Conservation (phyloP, 495 filamentous ascomycete species). For the Chlorociboria aeruginascens region DNA sequence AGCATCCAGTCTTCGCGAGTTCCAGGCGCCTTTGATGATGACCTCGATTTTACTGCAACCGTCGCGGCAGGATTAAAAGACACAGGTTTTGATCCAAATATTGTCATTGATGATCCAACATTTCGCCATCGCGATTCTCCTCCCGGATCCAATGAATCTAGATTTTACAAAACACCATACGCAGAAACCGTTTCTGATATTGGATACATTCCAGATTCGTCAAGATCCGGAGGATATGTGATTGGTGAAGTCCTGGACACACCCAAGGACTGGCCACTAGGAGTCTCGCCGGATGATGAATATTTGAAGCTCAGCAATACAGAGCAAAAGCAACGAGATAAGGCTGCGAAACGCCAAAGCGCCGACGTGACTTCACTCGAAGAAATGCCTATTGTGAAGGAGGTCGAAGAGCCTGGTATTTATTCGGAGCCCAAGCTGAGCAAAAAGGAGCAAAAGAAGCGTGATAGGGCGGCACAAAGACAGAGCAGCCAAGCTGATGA, state of each 20-base stretch:
- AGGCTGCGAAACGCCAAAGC: conserved; percentile 18
- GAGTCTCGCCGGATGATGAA: conserved; percentile 9
- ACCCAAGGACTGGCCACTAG: conserved; percentile 9
- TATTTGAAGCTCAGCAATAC: conserved; percentile 25
- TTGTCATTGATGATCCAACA: conserved; percentile 51
- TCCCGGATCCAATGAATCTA: conserved; percentile 41
- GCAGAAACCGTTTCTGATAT: conserved; percentile 31
- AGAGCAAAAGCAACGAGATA: conserved; percentile 25
- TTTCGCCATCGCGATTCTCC: conserved; percentile 55
- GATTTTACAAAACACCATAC: conserved; percentile 31
- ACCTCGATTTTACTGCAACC: conserved; percentile 56
- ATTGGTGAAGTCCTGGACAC: conserved; percentile 13
- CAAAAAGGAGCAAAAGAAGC: conserved; percentile 28
- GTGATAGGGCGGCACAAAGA: conserved; percentile 20
- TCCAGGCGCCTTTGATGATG: conserved; percentile 41
- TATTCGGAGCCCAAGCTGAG: conserved; percentile 25
- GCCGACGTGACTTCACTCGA: conserved; percentile 10
- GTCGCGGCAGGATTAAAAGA: conserved; percentile 57
- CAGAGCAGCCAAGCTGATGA: conserved; percentile 16
- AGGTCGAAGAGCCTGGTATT: conserved; percentile 25
- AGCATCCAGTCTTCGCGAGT: conserved; percentile 19
- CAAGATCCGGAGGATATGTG: conserved; percentile 5
- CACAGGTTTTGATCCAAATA: conserved; percentile 58
- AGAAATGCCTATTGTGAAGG: neutral
- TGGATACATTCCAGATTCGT: conserved; percentile 8